These are phyloP conservation scores for Aquilaria malaccensis DNA, from an alignment of 345 rosid species.

Conservation along the genomic window DNA sequence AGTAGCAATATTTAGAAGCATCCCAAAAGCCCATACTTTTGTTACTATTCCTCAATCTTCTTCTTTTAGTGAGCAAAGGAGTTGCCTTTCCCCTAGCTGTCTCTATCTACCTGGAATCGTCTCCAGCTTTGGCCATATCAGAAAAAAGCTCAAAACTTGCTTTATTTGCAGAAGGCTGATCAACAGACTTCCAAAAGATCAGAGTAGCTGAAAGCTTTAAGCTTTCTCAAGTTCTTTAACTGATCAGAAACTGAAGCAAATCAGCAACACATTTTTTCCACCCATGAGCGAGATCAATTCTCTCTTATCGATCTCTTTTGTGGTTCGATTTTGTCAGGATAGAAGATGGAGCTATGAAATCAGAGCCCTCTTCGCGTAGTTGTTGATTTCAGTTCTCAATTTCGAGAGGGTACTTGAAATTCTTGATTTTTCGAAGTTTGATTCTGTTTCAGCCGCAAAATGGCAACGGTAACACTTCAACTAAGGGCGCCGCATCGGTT, in stretches of 20 bases:
- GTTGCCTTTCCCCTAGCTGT: constrained; percentile 17
- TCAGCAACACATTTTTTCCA: constrained; percentile 4
- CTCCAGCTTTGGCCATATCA: constrained; percentile 11
- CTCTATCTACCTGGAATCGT: constrained; percentile 23
- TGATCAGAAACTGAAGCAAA: constrained; percentile 14
- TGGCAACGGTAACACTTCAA: constrained; percentile 14
- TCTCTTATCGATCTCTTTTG: constrained; percentile 31
- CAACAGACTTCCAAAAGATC: constrained; percentile 11
- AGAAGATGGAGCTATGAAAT: constrained; percentile 9
- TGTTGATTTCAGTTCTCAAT: not conserved
- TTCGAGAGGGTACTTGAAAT: not conserved
- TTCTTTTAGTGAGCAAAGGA: constrained; percentile 8
- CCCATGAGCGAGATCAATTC: constrained; percentile 25
- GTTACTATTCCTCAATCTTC: not conserved
- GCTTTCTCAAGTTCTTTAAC: no score
- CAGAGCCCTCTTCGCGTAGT: constrained; percentile 11
- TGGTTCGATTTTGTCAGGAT: constrained; percentile 31
- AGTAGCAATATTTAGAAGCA: not conserved
- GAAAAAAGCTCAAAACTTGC: constrained; percentile 8
- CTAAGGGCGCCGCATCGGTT: constrained; percentile 34
- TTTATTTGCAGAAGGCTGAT: constrained; percentile 17
- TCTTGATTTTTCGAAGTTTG: not conserved
- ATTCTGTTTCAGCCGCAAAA: not conserved
- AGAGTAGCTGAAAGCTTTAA: not conserved
- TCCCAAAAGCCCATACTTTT: not conserved